Evolutionary conservation across 2,329 filamentous ascomycete species (phyloP).

Genomic region (Dryadomyces sulphureus): DNA sequence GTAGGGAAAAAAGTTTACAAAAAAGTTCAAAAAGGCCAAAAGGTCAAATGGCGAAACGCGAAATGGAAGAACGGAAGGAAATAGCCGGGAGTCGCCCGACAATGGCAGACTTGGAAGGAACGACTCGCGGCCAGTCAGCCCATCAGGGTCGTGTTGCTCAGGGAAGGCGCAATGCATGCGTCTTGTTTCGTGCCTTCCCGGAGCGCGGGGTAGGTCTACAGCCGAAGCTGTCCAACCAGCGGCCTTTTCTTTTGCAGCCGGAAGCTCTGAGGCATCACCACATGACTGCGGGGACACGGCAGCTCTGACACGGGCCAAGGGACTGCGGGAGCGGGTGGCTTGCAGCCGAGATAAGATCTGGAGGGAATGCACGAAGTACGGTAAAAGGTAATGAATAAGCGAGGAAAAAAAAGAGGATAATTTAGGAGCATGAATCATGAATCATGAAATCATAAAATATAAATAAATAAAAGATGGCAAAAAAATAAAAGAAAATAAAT

Average conservation of each 20-base stretch:
- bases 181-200: constrained; percentile 5
- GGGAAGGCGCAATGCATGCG: constrained; percentile 12
- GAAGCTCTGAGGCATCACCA: too few species aligned
- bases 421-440: too few species aligned
- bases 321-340: not conserved
- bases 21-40: not conserved
- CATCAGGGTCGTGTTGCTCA: not conserved
- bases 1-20: too few species aligned
- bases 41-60: not conserved
- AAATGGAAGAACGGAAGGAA: not conserved
- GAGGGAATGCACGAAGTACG: too few species aligned
- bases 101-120: not conserved
- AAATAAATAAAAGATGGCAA: too few species aligned
- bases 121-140: not conserved
- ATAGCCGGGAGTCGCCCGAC: not conserved
- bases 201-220: constrained; percentile 4
- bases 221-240: not conserved
- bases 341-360: too few species aligned
- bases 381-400: too few species aligned
- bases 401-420: too few species aligned
- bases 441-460: too few species aligned
- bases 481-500: not conserved
- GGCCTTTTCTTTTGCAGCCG: too few species aligned
- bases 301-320: too few species aligned
- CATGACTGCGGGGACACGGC: not conserved